Evolutionary conservation across 2,329 filamentous ascomycete species (phyloP).

Genomic region (Amylocarpus encephaloides): DNA sequence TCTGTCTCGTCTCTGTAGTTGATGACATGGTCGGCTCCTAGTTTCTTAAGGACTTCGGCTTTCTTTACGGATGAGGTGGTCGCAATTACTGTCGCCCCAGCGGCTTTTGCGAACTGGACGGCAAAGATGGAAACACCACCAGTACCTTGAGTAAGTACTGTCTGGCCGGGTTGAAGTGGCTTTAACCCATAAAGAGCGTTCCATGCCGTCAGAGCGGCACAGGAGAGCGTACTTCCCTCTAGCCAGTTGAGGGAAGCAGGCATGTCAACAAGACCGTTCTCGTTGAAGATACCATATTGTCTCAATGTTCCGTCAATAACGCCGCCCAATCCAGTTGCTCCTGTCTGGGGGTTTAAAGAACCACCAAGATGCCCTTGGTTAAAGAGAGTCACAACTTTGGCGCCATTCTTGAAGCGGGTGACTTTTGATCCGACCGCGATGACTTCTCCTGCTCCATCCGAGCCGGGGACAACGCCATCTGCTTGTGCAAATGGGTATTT

Average conservation of each 20-base stretch:
- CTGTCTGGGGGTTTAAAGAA: constrained; percentile 18
- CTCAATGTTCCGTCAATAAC: constrained; percentile 43
- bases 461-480: constrained; percentile 30
- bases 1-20: constrained; percentile 37
- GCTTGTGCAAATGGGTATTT: constrained; percentile 25
- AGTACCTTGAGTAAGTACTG: constrained; percentile 38
- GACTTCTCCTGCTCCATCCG: constrained; percentile 41
- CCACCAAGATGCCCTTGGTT: constrained; percentile 38
- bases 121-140: constrained; percentile 37
- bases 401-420: constrained; percentile 49
- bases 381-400: constrained; percentile 55
- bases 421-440: constrained; percentile 49
- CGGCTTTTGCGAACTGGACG: constrained; percentile 37
- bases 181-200: constrained; percentile 48
- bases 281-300: constrained; percentile 42
- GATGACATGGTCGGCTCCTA: constrained; percentile 39
- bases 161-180: constrained; percentile 31
- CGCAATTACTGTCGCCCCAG: constrained; percentile 37
- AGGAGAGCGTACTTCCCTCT: constrained; percentile 45
- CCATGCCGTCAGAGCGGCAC: constrained; percentile 50
- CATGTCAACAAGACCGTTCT: constrained; percentile 53
- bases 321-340: constrained; percentile 49
- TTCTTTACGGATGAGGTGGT: constrained; percentile 37
- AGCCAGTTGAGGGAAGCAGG: constrained; percentile 43
- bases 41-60: constrained; percentile 31